A percentile compares a stretch with the other conserved stretches of the same genome.
These are phyloP conservation scores for Xerocomus potaroensis DNA, from an alignment of 768 basidiomycete species.

Conservation along the genomic window DNA sequence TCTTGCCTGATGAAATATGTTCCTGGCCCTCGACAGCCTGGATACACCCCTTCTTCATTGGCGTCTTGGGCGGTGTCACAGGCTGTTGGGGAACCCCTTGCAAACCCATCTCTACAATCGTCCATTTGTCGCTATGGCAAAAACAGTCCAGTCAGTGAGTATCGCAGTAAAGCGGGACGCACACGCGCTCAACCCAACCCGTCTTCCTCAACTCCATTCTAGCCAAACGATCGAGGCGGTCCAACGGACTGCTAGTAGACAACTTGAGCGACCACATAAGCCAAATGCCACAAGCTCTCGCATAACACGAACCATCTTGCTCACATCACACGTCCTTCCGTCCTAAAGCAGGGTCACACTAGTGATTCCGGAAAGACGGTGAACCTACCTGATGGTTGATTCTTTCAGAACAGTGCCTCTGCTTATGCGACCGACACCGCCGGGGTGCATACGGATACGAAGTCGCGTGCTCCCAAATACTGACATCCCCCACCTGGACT, in stretches of 20 bases:
- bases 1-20: not conserved
- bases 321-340: slow-evolving; percentile 17
- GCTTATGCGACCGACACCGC: not conserved
- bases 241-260: slow-evolving; percentile 23
- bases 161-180: not conserved
- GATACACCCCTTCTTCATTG: not conserved
- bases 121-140: slow-evolving; percentile 26
- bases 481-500: slow-evolving; percentile 10
- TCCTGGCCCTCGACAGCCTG: not conserved
- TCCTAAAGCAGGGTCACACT: slow-evolving; percentile 9
- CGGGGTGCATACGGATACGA: slow-evolving; percentile 14
- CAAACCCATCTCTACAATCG: slow-evolving; percentile 24
- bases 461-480: slow-evolving; percentile 12
- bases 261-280: slow-evolving; percentile 18
- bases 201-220: slow-evolving; percentile 28
- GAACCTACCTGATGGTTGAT: slow-evolving; percentile 14
- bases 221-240: slow-evolving; percentile 27
- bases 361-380: not conserved
- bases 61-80: slow-evolving; percentile 10
- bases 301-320: slow-evolving; percentile 23
- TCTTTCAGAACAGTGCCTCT: slow-evolving; percentile 2
- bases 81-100: not conserved
- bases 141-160: not conserved
- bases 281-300: not conserved
- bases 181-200: slow-evolving; percentile 30